Evolutionary conservation across 768 basidiomycete species (phyloP), one percentile per base, ranked within the genome.

Genomic region (Leccinum ochraceum): DNA sequence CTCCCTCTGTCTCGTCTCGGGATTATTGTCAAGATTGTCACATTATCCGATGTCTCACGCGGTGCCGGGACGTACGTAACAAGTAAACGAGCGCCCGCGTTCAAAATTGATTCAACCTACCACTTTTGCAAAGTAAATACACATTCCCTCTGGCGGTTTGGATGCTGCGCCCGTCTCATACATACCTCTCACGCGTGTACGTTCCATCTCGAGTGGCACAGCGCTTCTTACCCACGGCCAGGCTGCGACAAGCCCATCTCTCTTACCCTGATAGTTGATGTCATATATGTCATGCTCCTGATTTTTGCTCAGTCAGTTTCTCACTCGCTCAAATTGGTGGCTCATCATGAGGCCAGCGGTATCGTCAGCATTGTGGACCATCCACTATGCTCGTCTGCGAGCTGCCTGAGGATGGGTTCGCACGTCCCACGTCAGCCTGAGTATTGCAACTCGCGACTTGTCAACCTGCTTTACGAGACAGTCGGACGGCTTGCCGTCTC

Each of bases 361-460:
- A 36, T 60, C 20, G 4, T n/a, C 39, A 17, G 26, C n/a, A 26
- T 54, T 16, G 32, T 52, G n/a, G 6, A 4, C 32, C 28, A 26
- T 11, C 6, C 6, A 8, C 1, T 20, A n/a, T 22, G 16, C 36
- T 10, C 20, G 22, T 49, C 30, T 39, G 20, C 13, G 28, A 30
- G 26, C 20, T 30, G 11, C 34, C 20, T 20, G 11, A 53, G 9
- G n/a, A 36, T 34, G 30, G 30, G 2, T 34, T 32, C 26, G 30
- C 32, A 53, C 7, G 32, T 59, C 63, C 17, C 62, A 64, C 53
- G 49, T 54, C 44, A 26, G 42, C 20, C 44, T 46, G 44, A 46
- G 20, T 44, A 20, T 16, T 16, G 48, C 10, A n/a, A 50, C 20
- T 37, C 37, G 44, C 24, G n/a, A 53, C 32, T 53, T 13, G 32